Evolutionary conservation across 177 flowering plant genomes (phyloP), one percentile per base, ranked within the genome.

Genomic region (Vitis hybrid): DNA sequence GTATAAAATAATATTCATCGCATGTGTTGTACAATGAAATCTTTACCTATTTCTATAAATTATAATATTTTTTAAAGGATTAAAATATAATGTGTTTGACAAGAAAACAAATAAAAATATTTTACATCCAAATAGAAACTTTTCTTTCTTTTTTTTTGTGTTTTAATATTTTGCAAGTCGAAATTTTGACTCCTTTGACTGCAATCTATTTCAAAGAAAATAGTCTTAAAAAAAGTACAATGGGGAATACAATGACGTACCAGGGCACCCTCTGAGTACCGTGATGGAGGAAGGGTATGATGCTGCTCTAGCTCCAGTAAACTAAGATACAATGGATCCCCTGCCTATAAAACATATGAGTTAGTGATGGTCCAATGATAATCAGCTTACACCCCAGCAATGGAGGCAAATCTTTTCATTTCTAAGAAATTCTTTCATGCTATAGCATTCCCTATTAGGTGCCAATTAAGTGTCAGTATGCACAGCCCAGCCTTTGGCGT

Each of bases 221-320:
- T 54, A 61, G 50, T 12, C 7, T 11, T 17, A 11, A n/a, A 35
- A 7, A 30, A 27, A 40, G 14, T 17, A 57, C 57, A 54, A 10
- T 30, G 49, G 51, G 35, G 46, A 68, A 50, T 27, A 52, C 4
- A 60, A 57, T 11, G 58, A 60, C 67, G 48, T 81, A 90, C 94
- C 87, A 95, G 69, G 65, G 97, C 79, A n/a, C 85, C 99, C 74
- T 95, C 99, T 46, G 89, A 82, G 75, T 90, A 95, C 71, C 90
- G 97, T 15, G 97, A 71, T 55, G 97, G 93, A 79, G 93, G 94
- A 69, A 88, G 88, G 21, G 98, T 93, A 49, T 72, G 73, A 74
- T 95, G 98, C 75, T 91, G 90, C 72, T 86, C 84, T 64, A 81
- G 79, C 70, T 88, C 87, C 65, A 85, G 84, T 72, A 83, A 76